Percentiles rank a stretch among this genome's conserved stretches.
phyloP scores from a whole-genome alignment of 2,329 filamentous ascomycete species.

The Simplicillium aogashimaense region DNA sequence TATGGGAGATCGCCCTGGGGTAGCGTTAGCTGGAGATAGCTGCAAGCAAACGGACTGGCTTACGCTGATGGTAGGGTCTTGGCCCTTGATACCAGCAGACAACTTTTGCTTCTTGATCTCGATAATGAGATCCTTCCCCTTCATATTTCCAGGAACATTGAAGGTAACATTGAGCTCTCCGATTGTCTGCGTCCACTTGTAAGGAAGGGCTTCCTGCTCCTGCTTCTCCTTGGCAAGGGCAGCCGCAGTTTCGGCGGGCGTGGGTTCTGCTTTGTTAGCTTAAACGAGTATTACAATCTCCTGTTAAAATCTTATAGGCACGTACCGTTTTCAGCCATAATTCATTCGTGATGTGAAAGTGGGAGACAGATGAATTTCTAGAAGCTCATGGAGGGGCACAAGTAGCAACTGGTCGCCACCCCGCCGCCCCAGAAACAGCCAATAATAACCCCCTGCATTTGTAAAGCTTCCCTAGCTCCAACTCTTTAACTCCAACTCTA shows the following conservation, averaged over 20 bases:
- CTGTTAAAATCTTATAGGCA: not conserved
- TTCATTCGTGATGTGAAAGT: not conserved
- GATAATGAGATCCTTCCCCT: constrained; percentile 74
- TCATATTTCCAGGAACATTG: constrained; percentile 70
- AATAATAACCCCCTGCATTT: too few relatives aligned
- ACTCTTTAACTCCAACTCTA: not conserved
- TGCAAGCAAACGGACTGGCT: constrained; percentile 7
- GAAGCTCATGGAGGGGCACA: constrained; percentile 6
- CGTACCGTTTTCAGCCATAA: constrained; percentile 32
- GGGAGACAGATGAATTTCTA: constrained; percentile 4
- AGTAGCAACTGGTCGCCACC: not conserved
- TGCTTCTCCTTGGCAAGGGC: constrained; percentile 63
- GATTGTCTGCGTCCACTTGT: constrained; percentile 96
- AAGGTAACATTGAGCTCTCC: constrained; percentile 75
- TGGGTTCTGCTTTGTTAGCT: constrained; percentile 31
- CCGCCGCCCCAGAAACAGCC: not conserved
- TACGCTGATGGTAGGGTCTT: constrained; percentile 76
- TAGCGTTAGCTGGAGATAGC: constrained; percentile 5
- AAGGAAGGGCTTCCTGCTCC: constrained; percentile 82
- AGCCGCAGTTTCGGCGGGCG: constrained; percentile 46
- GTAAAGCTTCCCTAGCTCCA: not conserved
- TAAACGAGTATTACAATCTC: not conserved
- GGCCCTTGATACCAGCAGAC: constrained; percentile 76
- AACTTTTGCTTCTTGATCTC: constrained; percentile 72
- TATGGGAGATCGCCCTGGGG: constrained; percentile 77